Percentiles rank a stretch among this genome's conserved stretches.
These are phyloP conservation scores for Diaporthe sp. DNA, from an alignment of 2,329 filamentous ascomycete species.

Conservation along the genomic window DNA sequence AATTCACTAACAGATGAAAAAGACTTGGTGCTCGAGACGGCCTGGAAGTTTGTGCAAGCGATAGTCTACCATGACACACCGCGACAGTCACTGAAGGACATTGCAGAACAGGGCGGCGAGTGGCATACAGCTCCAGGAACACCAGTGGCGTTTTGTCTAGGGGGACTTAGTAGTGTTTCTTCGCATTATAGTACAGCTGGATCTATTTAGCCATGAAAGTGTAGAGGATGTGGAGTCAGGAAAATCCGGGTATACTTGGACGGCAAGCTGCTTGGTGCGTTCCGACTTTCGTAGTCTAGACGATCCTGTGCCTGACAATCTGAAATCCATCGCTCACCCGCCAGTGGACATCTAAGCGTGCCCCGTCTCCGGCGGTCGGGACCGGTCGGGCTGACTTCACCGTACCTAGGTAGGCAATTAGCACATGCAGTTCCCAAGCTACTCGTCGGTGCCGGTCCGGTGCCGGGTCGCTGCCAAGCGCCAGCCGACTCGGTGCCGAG, in stretches of 20 bases:
- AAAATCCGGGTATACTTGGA: background rate
- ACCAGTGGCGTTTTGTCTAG: background rate
- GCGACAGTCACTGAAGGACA: background rate
- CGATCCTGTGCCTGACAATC: no score
- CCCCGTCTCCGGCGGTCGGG: no score
- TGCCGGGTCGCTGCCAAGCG: no score
- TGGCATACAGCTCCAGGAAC: background rate
- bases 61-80: slow-evolving; percentile 12
- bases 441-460: no score
- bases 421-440: no score
- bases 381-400: no score
- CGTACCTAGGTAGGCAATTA: no score
- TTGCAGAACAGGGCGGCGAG: background rate
- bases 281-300: no score
- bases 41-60: background rate
- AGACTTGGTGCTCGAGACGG: background rate
- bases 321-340: no score
- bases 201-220: background rate
- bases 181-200: background rate
- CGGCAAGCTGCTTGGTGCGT: no score
- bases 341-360: no score
- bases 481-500: no score
- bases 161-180: background rate
- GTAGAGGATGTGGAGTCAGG: background rate
- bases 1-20: background rate